Evolutionary conservation across 2,329 filamentous ascomycete species (phyloP).

Genomic region (Sclerotiophoma versabilis): DNA sequence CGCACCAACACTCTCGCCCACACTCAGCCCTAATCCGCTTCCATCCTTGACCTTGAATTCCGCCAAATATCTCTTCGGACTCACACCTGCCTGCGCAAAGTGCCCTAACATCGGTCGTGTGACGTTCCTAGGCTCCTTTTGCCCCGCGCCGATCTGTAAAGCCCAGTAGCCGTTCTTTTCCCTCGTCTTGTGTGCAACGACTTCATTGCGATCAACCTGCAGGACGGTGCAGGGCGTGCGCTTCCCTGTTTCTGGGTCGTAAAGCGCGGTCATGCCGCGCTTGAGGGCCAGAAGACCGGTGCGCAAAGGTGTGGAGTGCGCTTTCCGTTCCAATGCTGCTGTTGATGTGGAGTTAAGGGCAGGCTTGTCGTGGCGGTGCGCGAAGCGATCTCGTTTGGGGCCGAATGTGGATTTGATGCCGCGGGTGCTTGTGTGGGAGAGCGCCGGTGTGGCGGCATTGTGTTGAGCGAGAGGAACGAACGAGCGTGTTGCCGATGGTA

Average conservation of each 20-base stretch:
- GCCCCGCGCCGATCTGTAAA: slow-evolving; percentile 85
- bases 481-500: slow-evolving; percentile 37
- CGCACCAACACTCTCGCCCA: slow-evolving; percentile 80
- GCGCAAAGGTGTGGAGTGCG: slow-evolving; percentile 67
- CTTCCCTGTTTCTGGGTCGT: slow-evolving; percentile 75
- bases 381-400: slow-evolving; percentile 60
- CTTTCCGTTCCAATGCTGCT: slow-evolving; percentile 66
- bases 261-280: slow-evolving; percentile 95
- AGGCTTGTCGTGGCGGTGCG: slow-evolving; percentile 57
- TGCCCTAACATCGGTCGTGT: slow-evolving; percentile 86
- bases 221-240: slow-evolving; percentile 89
- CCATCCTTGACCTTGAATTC: slow-evolving; percentile 86
- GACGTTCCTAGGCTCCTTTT: slow-evolving; percentile 75
- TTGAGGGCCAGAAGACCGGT: slow-evolving; percentile 87
- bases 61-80: slow-evolving; percentile 80
- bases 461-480: slow-evolving; percentile 30
- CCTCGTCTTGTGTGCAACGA: slow-evolving; percentile 84
- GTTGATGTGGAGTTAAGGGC: slow-evolving; percentile 63
- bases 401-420: slow-evolving; percentile 65
- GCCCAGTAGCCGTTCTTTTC: slow-evolving; percentile 89
- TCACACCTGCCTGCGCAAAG: slow-evolving; percentile 80
- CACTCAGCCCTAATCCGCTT: slow-evolving; percentile 72
- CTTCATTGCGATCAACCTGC: slow-evolving; percentile 91
- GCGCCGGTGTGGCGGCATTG: slow-evolving; percentile 20
- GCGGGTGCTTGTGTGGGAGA: slow-evolving; percentile 37